Evolutionary conservation across 371 early-diverging fungal species (phyloP).

Genomic region (Apophysomyces sp.): DNA sequence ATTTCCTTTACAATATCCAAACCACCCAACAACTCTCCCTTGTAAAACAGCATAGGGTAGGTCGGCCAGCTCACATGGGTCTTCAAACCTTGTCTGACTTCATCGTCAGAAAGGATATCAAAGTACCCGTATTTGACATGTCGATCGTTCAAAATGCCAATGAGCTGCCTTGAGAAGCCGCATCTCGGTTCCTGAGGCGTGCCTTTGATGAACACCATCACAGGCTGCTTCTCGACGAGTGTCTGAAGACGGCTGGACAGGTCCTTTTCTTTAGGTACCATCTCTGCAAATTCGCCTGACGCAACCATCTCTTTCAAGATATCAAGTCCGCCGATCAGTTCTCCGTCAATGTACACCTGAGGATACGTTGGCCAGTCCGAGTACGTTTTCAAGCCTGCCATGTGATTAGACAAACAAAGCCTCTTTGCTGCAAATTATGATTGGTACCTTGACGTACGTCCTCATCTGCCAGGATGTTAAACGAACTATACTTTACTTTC

Average conservation of each 20-base stretch:
- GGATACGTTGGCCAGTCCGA: slow-evolving; percentile 95
- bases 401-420: too few species aligned
- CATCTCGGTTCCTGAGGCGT: slow-evolving; percentile 81
- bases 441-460: slow-evolving; percentile 77
- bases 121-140: slow-evolving; percentile 76
- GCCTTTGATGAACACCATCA: slow-evolving; percentile 97
- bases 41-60: slow-evolving; percentile 77
- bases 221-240: slow-evolving; percentile 63
- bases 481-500: slow-evolving; percentile 73
- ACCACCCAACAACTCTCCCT: slow-evolving; percentile 94
- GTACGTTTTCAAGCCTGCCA: slow-evolving; percentile 76
- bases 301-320: slow-evolving; percentile 84
- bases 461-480: slow-evolving; percentile 90
- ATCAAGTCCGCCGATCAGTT: slow-evolving; percentile 91
- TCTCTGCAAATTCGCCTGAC: slow-evolving; percentile 72
- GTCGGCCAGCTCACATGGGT: slow-evolving; percentile 60
- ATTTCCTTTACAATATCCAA: slow-evolving; percentile 91
- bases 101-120: slow-evolving; percentile 87
- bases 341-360: slow-evolving; percentile 84
- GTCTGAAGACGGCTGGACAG: slow-evolving; percentile 70
- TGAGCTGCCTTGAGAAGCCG: slow-evolving; percentile 83
- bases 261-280: slow-evolving; percentile 72
- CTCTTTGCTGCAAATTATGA: too few species aligned
- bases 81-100: slow-evolving; percentile 76
- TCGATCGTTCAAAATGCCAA: slow-evolving; percentile 69